Evolutionary conservation across 768 basidiomycete species (phyloP), one percentile per base, ranked within the genome.

Genomic region (Lepiota subincarnata): DNA sequence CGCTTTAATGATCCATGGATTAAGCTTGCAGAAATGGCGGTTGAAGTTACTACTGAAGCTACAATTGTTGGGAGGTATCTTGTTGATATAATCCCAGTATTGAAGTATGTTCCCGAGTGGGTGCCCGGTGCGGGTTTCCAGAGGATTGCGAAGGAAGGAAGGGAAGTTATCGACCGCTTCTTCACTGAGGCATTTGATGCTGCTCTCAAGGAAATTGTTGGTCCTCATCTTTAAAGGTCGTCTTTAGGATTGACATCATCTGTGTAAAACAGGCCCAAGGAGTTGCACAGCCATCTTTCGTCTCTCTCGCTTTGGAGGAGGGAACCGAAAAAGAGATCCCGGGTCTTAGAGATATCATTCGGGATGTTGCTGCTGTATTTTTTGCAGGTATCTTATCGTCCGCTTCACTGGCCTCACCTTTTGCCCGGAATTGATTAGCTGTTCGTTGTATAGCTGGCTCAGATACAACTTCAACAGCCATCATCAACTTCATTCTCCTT

Each of bases 301-400:
- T 56, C 11, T 47, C 49, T 19, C 42, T 44, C 3, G 55, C 55
- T 3, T 43, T 56, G 6, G 55, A 44, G 11, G 49, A 38, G 8
- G 19, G 24, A n/a, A 36, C 39, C 1, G 55, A 41, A 26, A 45
- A 37, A 5, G 35, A 41, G 10, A n/a, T 16, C 14, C 28, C 38
- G 2, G 24, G 39, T 6, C 8, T 50, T 16, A 7, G 58, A 51
- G 39, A 62, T 53, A 57, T 48, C 54, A 41, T 48, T 56, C 13
- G 62, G 58, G 71, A 73, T 39, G 73, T 71, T 39, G 73, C 74
- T 28, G 73, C 68, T 1, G 65, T 76, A 38, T 69, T 70, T 8
- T 78, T 74, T 49, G 61, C 69, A 13, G 74, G 74, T 74, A 18
- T 18, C 12, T 41, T 1, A 24, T 16, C 6, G 16, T 41, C n/a